Conservation (phyloP, 768 basidiomycete species). For the Tubosaeta brunneosetosa region DNA sequence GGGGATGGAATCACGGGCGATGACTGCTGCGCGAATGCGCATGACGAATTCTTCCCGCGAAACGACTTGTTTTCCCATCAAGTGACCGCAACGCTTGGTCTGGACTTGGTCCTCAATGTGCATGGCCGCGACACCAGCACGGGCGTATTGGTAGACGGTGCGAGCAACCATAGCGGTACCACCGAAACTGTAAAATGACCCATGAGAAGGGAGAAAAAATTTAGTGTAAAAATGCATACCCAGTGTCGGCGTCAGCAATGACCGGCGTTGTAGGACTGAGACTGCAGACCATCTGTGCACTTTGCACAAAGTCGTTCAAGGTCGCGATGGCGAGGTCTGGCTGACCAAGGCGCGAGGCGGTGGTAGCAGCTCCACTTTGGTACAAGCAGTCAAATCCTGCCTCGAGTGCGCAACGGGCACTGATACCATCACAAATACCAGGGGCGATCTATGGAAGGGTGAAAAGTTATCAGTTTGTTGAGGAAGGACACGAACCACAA, state of each 20-base stretch:
- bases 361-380: constrained; percentile 79
- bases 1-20: constrained; percentile 71
- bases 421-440: constrained; percentile 79
- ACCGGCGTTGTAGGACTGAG: constrained; percentile 62
- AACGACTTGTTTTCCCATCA: constrained; percentile 79
- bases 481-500: constrained; percentile 50
- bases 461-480: not conserved
- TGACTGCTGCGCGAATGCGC: constrained; percentile 72
- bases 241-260: constrained; percentile 79
- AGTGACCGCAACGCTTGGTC: constrained; percentile 74
- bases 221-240: constrained; percentile 34
- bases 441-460: constrained; percentile 51
- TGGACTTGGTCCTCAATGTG: constrained; percentile 84
- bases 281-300: constrained; percentile 66
- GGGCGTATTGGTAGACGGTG: constrained; percentile 66
- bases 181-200: constrained; percentile 44
- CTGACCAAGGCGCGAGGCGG: constrained; percentile 71
- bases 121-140: constrained; percentile 66
- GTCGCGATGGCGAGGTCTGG: constrained; percentile 80
- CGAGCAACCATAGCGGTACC: constrained; percentile 73
- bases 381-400: constrained; percentile 76
- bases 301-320: constrained; percentile 69
- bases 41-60: constrained; percentile 72
- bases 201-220: constrained; percentile 6
- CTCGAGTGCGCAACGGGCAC: constrained; percentile 73